Evolutionary conservation across 495 filamentous ascomycete species (phyloP).

Genomic region (Hypoxylon lenormandii): DNA sequence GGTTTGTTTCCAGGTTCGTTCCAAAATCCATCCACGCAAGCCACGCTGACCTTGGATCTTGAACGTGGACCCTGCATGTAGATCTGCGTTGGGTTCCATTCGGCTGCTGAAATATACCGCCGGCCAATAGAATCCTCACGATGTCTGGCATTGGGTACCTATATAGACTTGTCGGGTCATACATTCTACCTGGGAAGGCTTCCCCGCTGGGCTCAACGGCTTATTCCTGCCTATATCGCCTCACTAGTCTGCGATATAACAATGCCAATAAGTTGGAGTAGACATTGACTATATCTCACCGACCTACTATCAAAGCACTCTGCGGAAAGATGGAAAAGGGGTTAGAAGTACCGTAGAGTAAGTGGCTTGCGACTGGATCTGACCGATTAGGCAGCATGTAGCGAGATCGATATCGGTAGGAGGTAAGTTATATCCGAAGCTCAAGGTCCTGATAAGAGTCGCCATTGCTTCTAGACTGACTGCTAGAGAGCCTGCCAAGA

Average conservation of each 20-base stretch:
- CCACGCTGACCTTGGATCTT: conserved; percentile 1
- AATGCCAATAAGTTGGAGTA: background rate
- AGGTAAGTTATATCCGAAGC: background rate
- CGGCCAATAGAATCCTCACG: background rate
- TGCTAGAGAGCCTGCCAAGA: background rate
- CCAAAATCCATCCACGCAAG: background rate
- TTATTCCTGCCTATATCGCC: background rate
- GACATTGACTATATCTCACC: background rate
- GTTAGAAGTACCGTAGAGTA: too few relatives aligned
- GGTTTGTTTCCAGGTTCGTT: background rate
- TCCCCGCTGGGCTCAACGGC: background rate
- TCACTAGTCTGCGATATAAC: background rate
- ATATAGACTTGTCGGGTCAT: background rate
- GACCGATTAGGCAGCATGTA: background rate
- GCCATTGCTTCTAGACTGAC: background rate
- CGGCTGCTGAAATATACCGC: background rate
- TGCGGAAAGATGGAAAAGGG: too few relatives aligned
- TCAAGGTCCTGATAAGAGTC: background rate
- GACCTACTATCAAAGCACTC: too few relatives aligned
- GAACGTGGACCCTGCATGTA: conserved; percentile 10
- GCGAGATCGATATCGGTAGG: background rate
- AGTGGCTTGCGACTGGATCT: too few relatives aligned
- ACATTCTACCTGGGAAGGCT: background rate
- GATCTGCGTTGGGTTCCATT: conserved; percentile 7
- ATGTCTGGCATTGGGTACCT: background rate